These are phyloP conservation scores for Secale cereale DNA, from an alignment of 176 grass and related monocot species.

Conservation along the genomic window DNA sequence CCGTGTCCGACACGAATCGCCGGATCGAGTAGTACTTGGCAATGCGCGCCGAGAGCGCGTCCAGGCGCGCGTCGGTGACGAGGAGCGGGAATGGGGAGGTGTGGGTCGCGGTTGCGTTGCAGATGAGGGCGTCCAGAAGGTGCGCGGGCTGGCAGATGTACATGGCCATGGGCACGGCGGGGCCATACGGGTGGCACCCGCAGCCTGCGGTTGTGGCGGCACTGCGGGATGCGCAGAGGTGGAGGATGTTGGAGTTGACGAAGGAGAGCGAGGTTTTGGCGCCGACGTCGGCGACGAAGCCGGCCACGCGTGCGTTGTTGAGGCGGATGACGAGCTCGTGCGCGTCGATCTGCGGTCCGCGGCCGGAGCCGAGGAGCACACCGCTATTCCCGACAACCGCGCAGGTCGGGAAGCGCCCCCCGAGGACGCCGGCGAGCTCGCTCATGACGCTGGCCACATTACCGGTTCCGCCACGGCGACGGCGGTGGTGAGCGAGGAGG, in stretches of 20 bases:
- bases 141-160: conserved; percentile 57
- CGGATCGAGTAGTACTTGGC: conserved; percentile 81
- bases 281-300: conserved; percentile 50
- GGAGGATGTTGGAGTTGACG: conserved; percentile 85
- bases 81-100: conserved; percentile 42
- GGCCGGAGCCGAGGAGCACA: conserved; percentile 46
- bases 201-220: conserved; percentile 18
- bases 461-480: neutral
- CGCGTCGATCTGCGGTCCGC: conserved; percentile 54
- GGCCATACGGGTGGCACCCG: conserved; percentile 58
- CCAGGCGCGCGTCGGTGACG: conserved; percentile 66
- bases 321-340: conserved; percentile 75
- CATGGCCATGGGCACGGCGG: conserved; percentile 27
- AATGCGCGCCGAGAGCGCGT: conserved; percentile 63
- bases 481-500: neutral
- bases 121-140: conserved; percentile 62
- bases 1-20: conserved; percentile 47
- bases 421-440: conserved; percentile 14
- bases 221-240: conserved; percentile 34
- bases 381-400: conserved; percentile 86
- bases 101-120: conserved; percentile 46
- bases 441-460: neutral
- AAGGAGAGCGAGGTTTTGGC: conserved; percentile 61
- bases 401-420: conserved; percentile 35
- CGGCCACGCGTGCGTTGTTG: conserved; percentile 65